Percentiles rank a stretch among this genome's conserved stretches.
Conservation (phyloP, 306 rosid genomes). For the Sesbania bispinosa region DNA sequence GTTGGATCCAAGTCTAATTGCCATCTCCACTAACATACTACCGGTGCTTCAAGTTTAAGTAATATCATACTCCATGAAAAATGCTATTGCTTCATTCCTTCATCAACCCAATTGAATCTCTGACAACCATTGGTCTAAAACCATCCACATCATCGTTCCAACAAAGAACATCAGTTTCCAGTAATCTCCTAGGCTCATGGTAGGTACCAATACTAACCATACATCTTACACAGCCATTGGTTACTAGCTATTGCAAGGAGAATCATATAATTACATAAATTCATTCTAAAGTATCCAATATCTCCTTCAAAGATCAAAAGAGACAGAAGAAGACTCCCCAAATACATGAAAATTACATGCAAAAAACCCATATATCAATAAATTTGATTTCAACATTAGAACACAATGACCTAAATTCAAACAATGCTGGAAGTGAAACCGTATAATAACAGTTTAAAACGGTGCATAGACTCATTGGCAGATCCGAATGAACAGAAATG, state of each 20-base stretch:
- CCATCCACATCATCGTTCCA: not conserved
- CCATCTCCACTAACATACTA: not conserved
- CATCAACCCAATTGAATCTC: not conserved
- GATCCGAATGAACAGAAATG: constrained; percentile 22
- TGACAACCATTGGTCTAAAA: constrained; percentile 16
- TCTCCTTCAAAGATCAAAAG: not conserved
- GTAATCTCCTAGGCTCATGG: not conserved
- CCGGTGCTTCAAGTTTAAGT: not conserved
- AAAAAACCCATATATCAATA: not conserved
- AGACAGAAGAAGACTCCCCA: not conserved
- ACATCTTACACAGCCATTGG: not conserved
- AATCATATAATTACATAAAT: not conserved
- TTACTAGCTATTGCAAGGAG: not conserved
- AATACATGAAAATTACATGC: not conserved
- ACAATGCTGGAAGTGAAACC: not conserved
- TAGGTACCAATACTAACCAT: not conserved
- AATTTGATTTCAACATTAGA: not conserved
- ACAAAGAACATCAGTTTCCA: not conserved
- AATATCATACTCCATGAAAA: not conserved
- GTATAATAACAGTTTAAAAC: not conserved
- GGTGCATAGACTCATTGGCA: not conserved
- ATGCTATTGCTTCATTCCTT: not conserved
- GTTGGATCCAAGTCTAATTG: not conserved
- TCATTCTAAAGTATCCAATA: not conserved
- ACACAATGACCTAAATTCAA: constrained; percentile 7